phyloP scores from a whole-genome alignment of 345 rosid genomes.

The Eucalyptus cloeziana region DNA sequence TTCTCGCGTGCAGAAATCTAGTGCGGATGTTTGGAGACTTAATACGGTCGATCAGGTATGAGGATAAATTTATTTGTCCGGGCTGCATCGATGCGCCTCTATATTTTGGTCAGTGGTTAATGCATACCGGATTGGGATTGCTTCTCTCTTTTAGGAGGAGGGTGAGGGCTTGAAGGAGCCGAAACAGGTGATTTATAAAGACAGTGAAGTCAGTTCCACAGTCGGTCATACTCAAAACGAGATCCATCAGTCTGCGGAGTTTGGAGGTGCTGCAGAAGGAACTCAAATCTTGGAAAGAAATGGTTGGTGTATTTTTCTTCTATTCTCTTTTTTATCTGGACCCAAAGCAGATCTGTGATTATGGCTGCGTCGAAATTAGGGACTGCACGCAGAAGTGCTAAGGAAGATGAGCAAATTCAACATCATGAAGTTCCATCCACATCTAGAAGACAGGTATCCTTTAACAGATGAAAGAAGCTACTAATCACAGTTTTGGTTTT shows the following conservation, averaged over 20 bases:
- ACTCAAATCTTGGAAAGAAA: constrained; percentile 7
- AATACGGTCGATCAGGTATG: constrained; percentile 54
- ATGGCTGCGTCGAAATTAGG: constrained; percentile 17
- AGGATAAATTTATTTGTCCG: neutral
- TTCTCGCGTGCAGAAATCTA: constrained; percentile 50
- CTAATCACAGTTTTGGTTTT: neutral
- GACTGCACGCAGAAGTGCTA: constrained; percentile 12
- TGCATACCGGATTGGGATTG: neutral
- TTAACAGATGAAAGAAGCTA: neutral
- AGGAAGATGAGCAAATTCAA: constrained; percentile 9
- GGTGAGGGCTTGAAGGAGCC: constrained; percentile 60
- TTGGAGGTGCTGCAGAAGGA: constrained; percentile 6
- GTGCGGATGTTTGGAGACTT: constrained; percentile 32
- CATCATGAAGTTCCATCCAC: constrained; percentile 1
- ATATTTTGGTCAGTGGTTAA: neutral
- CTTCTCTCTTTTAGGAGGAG: constrained; percentile 41
- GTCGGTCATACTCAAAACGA: constrained; percentile 13
- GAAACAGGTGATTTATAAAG: constrained; percentile 44
- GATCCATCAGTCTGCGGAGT: constrained; percentile 5
- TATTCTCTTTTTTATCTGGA: neutral
- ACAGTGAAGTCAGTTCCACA: constrained; percentile 26
- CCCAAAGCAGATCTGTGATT: neutral
- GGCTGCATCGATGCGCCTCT: neutral
- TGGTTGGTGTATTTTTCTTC: constrained; percentile 18
- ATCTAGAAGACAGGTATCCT: constrained; percentile 34